phyloP scores from a whole-genome alignment of 768 basidiomycete genomes.

The Gymnopilus dilepis region DNA sequence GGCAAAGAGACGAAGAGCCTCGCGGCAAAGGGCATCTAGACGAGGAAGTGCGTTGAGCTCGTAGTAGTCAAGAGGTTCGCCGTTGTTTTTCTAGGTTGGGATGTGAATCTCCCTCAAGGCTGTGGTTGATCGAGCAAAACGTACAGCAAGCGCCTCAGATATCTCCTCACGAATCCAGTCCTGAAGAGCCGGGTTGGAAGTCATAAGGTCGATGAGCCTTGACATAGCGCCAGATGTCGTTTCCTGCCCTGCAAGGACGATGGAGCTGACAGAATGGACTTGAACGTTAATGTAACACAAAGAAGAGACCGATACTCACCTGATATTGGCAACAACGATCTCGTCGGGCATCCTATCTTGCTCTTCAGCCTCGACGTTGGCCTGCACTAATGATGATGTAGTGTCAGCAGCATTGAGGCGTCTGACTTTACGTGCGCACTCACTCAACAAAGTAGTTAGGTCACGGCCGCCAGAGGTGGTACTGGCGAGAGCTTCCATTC shows the following conservation, averaged over 20 bases:
- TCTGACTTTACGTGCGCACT: not conserved
- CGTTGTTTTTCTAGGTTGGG: not conserved
- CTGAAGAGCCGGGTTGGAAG: not conserved
- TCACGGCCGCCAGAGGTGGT: not conserved
- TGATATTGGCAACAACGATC: not conserved
- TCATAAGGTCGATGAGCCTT: not conserved
- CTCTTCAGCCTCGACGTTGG: not conserved
- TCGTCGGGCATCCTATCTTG: not conserved
- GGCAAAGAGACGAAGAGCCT: not conserved
- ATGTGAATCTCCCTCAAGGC: not conserved
- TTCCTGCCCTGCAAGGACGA: not conserved
- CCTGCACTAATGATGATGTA: not conserved
- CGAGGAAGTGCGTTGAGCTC: not conserved
- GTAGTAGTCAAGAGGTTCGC: not conserved
- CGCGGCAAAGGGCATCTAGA: not conserved
- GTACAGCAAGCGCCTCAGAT: not conserved
- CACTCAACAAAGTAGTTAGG: not conserved
- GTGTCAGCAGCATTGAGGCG: not conserved
- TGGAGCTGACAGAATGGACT: not conserved
- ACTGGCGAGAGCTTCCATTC: not conserved
- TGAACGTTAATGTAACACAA: too few species aligned
- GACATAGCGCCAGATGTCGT: slow-evolving; percentile 4
- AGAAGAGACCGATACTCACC: not conserved
- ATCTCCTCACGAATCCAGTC: not conserved
- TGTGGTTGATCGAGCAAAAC: too few species aligned